Base-by-base conservation (phyloP, 192 early-diverging fungal genomes). In the Entophlyctis helioformis region DNA sequence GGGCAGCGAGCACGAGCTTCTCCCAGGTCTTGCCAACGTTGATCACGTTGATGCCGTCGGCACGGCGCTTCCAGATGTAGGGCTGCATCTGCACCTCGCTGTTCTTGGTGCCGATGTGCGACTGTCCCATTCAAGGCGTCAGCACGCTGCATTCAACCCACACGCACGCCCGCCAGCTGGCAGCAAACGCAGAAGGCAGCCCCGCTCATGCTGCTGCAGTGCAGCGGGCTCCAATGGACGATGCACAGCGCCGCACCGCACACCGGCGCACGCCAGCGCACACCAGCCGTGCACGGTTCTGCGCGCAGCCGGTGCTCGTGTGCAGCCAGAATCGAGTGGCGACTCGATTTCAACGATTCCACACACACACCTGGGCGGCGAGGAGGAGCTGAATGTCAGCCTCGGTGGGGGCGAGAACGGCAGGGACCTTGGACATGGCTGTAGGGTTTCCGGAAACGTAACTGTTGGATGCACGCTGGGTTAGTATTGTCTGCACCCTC, bases 11-110 rank as follows among this genome's bases (percentile, higher is more conserved):
- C 34, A 97, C 78, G 41, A 99, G 67, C 87, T 99, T 99, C 80
- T 96, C 96, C 89, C 93, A 99, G 69, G 96, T 99, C 85, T 99
- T 99, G 58, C 84, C 87, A 42, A 92, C 78, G 84, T 99, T 96
- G 79, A 99, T 93, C 73, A 99, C 76, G 83, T 97, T 77, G 62
- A 99, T 74, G 69, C 85, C 86, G 77, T 99, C 96, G 56, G 80
- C 70, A 57, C 96, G 86, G 60, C 91, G 88, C 85, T 96, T 95
- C 76, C 71, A 91, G 59, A 96, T 82, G 78, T 99, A 99, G 45
- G 85, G 78, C 41, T 69, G 56, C 96, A 99, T 99, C 67, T 84
- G 83, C 59, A 76, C 75, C 74, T 90, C 87, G 55, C 78, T 73
- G 76, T 99, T 99, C 85, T 96, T 91, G 75, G 91, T 82, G 56